Evolutionary conservation across 768 basidiomycete genomes (phyloP).

Genomic region (Collybia nuda): DNA sequence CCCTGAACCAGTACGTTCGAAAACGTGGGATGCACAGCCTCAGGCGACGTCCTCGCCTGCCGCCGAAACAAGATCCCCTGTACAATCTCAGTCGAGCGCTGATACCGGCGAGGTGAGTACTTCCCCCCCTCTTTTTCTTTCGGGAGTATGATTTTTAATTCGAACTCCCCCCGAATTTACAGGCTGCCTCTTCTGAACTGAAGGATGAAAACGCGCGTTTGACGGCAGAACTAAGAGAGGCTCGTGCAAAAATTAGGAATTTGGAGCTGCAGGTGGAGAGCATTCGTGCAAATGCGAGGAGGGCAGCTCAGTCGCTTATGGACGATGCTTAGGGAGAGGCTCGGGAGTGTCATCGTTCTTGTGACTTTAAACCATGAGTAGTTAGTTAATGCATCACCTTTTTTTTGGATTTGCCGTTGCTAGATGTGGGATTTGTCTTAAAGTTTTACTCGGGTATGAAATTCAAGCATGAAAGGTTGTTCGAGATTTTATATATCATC

Average conservation of each 20-base stretch:
- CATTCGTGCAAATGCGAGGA: slow-evolving; percentile 71
- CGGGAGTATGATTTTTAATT: background rate
- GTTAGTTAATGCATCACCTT: too few species aligned
- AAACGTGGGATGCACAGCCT: slow-evolving; percentile 9
- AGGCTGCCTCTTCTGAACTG: slow-evolving; percentile 19
- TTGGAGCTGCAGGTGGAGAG: slow-evolving; percentile 82
- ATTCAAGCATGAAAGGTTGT: too few species aligned
- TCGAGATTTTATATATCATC: too few species aligned
- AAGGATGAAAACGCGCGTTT: slow-evolving; percentile 65
- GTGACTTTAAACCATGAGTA: too few species aligned
- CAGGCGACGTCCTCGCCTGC: slow-evolving; percentile 11
- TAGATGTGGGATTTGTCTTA: too few species aligned
- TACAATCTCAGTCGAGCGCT: background rate
- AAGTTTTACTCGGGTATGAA: too few species aligned
- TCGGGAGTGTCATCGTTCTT: too few species aligned
- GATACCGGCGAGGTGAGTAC: too few species aligned
- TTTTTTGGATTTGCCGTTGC: too few species aligned
- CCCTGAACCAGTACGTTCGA: slow-evolving; percentile 12
- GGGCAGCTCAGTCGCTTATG: slow-evolving; percentile 66
- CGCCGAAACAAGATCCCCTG: slow-evolving; percentile 16
- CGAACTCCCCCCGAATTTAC: background rate
- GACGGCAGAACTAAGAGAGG: slow-evolving; percentile 69
- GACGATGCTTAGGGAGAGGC: slow-evolving; percentile 1
- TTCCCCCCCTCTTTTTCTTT: slow-evolving; percentile 1
- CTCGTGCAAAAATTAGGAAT: slow-evolving; percentile 78